phyloP scores from a whole-genome alignment of 345 rosid genomes.

The Hibiscus tridactylites region DNA sequence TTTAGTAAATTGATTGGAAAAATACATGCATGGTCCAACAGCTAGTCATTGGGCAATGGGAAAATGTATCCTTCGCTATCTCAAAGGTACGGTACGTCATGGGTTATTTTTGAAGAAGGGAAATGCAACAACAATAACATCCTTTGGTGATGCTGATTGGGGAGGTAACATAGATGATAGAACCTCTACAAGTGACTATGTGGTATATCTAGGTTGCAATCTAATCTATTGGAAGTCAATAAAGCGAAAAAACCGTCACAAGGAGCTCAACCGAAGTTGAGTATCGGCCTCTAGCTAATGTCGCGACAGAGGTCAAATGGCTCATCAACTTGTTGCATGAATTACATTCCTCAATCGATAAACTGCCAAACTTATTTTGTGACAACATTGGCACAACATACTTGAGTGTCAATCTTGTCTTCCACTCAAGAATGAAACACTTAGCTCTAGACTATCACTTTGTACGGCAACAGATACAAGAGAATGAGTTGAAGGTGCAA shows the following conservation, averaged over 20 bases:
- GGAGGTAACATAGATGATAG: not conserved
- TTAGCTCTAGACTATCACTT: too few species aligned
- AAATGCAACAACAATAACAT: not conserved
- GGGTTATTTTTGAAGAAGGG: not conserved
- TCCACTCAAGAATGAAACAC: too few species aligned
- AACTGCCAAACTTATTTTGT: not conserved
- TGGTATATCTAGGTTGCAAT: not conserved
- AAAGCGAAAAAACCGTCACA: not conserved
- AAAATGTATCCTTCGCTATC: too few species aligned
- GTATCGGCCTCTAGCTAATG: not conserved
- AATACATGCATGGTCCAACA: not conserved
- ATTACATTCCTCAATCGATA: not conserved
- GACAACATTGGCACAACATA: not conserved
- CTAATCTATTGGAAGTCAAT: not conserved
- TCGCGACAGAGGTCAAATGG: not conserved
- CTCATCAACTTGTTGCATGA: not conserved
- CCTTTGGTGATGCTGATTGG: not conserved
- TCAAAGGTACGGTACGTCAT: not conserved
- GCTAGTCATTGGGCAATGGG: not conserved
- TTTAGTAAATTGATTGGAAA: too few species aligned
- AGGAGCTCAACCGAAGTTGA: not conserved
- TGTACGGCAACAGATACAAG: too few species aligned
- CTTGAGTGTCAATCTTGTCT: too few species aligned
- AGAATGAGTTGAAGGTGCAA: too few species aligned
- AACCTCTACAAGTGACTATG: not conserved